Conservation (phyloP, 495 filamentous ascomycete species). For the Penicillium atrosanguineum region DNA sequence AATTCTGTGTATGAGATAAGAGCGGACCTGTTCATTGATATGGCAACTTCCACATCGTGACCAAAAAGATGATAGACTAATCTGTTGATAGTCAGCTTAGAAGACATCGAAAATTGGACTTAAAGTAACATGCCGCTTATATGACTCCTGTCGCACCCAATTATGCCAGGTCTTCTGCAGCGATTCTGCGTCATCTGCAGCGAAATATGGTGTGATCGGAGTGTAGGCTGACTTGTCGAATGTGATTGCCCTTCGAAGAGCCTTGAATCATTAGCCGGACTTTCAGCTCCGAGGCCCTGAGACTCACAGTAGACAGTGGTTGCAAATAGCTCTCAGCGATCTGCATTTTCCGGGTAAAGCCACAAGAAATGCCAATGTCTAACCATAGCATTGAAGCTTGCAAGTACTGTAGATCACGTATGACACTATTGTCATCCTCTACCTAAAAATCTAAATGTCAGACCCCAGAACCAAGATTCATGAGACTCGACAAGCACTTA, state of each 20-base stretch:
- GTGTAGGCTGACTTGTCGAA: conserved; percentile 47
- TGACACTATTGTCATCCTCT: conserved; percentile 54
- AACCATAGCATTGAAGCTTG: conserved; percentile 53
- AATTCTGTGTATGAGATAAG: conserved; percentile 60
- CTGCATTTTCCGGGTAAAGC: conserved; percentile 62
- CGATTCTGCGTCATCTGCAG: conserved; percentile 38
- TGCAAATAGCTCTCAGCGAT: conserved; percentile 57
- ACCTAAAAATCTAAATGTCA: conserved; percentile 24
- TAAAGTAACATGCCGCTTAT: conserved; percentile 29
- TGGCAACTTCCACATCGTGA: conserved; percentile 54
- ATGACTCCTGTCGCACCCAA: conserved; percentile 50
- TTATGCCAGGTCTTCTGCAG: conserved; percentile 52
- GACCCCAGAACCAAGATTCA: neutral
- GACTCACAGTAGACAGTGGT: conserved; percentile 42
- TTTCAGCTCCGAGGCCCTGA: neutral
- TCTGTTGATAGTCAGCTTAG: conserved; percentile 12
- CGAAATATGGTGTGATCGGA: conserved; percentile 31
- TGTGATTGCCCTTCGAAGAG: conserved; percentile 15
- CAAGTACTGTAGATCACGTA: conserved; percentile 52
- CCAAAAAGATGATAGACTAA: conserved; percentile 55
- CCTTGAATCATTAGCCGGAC: conserved; percentile 7
- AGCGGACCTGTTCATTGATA: conserved; percentile 47
- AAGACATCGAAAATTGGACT: neutral
- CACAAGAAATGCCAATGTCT: conserved; percentile 60
- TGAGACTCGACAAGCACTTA: conserved; percentile 5